A percentile compares a stretch with the other conserved stretches of the same genome.
Evolutionary conservation across 768 basidiomycete genomes (phyloP).

Genomic region (Infundibulicybe gibba): DNA sequence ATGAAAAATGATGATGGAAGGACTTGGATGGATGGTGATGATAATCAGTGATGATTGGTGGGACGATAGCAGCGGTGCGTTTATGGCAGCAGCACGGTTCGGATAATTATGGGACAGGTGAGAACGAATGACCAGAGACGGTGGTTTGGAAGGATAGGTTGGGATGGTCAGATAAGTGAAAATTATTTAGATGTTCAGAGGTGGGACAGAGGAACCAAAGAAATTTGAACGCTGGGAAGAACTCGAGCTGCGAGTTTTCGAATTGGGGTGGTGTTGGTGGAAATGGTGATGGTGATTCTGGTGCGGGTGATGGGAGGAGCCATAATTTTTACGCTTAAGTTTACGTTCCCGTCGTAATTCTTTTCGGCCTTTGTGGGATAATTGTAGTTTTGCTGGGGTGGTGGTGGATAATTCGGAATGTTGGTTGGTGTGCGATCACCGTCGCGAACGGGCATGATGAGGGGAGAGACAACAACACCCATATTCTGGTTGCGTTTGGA

Average conservation of each 20-base stretch:
- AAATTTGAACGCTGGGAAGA: constrained; percentile 14
- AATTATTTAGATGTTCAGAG: constrained; percentile 13
- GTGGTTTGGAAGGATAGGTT: too few species aligned
- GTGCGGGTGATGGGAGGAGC: constrained; percentile 36
- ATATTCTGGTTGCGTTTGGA: constrained; percentile 24
- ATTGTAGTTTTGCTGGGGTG: constrained; percentile 24
- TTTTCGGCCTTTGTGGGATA: constrained; percentile 45
- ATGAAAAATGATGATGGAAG: too few species aligned
- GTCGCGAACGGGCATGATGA: constrained; percentile 42
- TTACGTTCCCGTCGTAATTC: constrained; percentile 68
- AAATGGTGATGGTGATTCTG: constrained; percentile 41
- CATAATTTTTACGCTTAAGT: constrained; percentile 57
- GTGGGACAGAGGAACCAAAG: constrained; percentile 15
- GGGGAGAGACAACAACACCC: constrained; percentile 44
- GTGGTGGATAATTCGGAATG: constrained; percentile 24
- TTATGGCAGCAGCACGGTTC: too few species aligned
- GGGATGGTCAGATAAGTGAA: background rate
- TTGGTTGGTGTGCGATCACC: constrained; percentile 55
- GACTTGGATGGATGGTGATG: too few species aligned
- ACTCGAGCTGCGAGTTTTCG: constrained; percentile 15
- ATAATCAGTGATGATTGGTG: too few species aligned
- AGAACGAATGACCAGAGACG: too few species aligned
- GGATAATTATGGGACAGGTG: too few species aligned
- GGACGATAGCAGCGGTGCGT: too few species aligned
- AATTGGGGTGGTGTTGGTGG: constrained; percentile 29